Evolutionary conservation across 495 filamentous ascomycete genomes (phyloP).

Genomic region (Penicillium lividum): DNA sequence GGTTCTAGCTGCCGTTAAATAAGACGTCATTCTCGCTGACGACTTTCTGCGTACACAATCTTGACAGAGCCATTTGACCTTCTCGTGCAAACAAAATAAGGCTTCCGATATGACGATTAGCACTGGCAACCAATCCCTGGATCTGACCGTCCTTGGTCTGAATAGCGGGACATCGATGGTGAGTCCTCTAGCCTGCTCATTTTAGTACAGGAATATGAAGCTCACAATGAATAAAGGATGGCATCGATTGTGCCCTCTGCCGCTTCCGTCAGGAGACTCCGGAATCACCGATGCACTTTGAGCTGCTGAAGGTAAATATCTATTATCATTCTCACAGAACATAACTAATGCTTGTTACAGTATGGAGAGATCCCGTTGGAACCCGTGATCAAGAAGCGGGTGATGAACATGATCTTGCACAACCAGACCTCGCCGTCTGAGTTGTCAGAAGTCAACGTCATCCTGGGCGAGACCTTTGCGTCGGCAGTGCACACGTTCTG

Average conservation of each 20-base stretch:
- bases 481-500: slow-evolving; percentile 49
- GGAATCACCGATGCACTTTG: slow-evolving; percentile 49
- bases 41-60: not conserved
- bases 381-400: slow-evolving; percentile 54
- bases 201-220: not conserved
- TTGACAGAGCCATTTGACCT: not conserved
- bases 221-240: slow-evolving; percentile 31
- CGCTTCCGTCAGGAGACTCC: slow-evolving; percentile 52
- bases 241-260: slow-evolving; percentile 54
- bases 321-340: not conserved
- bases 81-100: not conserved
- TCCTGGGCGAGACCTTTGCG: slow-evolving; percentile 53
- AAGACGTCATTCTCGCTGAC: not conserved
- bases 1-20: not conserved
- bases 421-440: slow-evolving; percentile 53
- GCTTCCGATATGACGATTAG: slow-evolving; percentile 1
- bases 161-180: slow-evolving; percentile 50
- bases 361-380: slow-evolving; percentile 50
- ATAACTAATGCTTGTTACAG: slow-evolving; percentile 14
- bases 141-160: slow-evolving; percentile 52
- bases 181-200: slow-evolving; percentile 8
- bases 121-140: slow-evolving; percentile 13
- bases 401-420: slow-evolving; percentile 56
- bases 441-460: slow-evolving; percentile 55
- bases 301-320: slow-evolving; percentile 37